Conservation (phyloP, 805 yeast genomes). For the Yamadazyma endophytica region DNA sequence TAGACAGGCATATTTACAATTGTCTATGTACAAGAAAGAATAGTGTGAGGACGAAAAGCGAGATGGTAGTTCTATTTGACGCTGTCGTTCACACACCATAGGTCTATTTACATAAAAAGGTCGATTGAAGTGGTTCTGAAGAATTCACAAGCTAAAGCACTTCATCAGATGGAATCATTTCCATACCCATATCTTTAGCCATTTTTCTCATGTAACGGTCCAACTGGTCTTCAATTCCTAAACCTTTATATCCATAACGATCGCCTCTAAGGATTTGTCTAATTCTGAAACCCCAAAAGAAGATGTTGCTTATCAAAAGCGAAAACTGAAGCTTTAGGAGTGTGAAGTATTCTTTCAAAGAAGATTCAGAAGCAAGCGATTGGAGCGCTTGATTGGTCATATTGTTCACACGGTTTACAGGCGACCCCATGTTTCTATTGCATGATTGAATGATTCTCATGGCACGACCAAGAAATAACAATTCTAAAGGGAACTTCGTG, state of each 20-base stretch:
- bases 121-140: background rate
- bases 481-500: conserved; percentile 60
- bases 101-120: background rate
- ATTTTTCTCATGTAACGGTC: conserved; percentile 41
- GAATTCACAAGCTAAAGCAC: background rate
- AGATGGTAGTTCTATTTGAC: background rate
- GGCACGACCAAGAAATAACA: conserved; percentile 63
- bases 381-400: conserved; percentile 54
- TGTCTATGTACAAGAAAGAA: too few relatives aligned
- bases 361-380: conserved; percentile 12
- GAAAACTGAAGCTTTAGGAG: conserved; percentile 17
- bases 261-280: conserved; percentile 32
- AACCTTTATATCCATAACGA: conserved; percentile 24
- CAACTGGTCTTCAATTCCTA: conserved; percentile 43
- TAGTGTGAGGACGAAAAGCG: too few relatives aligned
- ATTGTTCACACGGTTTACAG: conserved; percentile 66
- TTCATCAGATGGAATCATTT: conserved; percentile 3
- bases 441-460: conserved; percentile 73
- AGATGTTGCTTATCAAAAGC: conserved; percentile 24
- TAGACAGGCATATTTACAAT: too few relatives aligned
- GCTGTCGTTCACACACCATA: background rate
- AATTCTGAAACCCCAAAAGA: conserved; percentile 28
- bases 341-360: conserved; percentile 4
- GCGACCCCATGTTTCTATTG: conserved; percentile 63
- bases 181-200: conserved; percentile 42